Evolutionary conservation across 306 rosid species (phyloP).

Genomic region (Rosa persica): DNA sequence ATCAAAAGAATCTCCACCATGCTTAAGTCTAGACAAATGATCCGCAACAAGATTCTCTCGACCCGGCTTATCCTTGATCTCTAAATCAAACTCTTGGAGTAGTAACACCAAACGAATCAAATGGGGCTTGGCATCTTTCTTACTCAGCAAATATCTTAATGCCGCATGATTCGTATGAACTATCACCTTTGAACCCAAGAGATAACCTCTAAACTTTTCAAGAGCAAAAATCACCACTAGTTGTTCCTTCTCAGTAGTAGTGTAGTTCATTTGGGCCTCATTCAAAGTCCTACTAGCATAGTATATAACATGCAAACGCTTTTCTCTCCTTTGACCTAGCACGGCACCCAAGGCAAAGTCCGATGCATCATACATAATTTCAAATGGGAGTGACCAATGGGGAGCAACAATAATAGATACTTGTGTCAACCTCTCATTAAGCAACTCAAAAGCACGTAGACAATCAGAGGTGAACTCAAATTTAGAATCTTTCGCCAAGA

Average conservation of each 20-base stretch:
- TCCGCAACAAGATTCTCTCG: background rate
- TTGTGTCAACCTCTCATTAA: too few species aligned
- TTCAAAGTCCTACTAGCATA: background rate
- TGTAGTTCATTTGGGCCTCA: background rate
- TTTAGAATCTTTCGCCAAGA: too few species aligned
- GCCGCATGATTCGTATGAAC: background rate
- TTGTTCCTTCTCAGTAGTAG: background rate
- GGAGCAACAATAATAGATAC: background rate
- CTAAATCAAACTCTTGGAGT: background rate
- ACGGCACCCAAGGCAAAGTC: background rate
- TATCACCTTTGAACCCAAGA: background rate
- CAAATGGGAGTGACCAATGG: background rate
- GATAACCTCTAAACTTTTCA: background rate
- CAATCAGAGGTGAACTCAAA: background rate
- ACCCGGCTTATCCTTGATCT: background rate
- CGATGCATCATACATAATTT: background rate
- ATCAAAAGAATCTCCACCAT: too few species aligned
- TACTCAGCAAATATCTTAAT: too few species aligned
- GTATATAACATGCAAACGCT: background rate
- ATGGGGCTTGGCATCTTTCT: background rate
- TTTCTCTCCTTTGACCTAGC: background rate
- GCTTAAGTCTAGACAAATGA: too few species aligned
- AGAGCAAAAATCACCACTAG: background rate
- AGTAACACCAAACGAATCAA: background rate
- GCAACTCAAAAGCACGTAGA: too few species aligned